Evolutionary conservation across 225 moss, liverwort and hornwort genomes (phyloP).

Genomic region (Asterella californica): DNA sequence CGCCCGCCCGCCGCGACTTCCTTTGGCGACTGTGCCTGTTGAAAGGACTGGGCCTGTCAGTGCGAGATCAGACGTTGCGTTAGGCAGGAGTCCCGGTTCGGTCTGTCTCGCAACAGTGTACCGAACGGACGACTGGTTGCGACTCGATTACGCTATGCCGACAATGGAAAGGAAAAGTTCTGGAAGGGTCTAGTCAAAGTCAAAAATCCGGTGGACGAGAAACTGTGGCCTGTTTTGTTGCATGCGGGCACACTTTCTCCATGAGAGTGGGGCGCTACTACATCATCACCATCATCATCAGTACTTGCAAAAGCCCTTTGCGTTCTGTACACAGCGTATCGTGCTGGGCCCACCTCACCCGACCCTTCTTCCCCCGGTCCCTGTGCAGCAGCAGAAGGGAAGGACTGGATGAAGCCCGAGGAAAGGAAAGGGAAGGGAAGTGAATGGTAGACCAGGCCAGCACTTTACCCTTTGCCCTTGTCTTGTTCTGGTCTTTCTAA

Average conservation of each 20-base stretch:
- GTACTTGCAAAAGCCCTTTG: neutral
- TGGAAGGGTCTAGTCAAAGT: neutral
- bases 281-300: neutral
- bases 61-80: neutral
- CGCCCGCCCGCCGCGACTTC: too few species aligned
- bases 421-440: neutral
- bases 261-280: neutral
- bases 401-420: neutral
- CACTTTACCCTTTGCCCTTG: neutral
- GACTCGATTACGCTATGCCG: neutral
- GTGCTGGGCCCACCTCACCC: neutral
- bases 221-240: neutral
- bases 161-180: neutral
- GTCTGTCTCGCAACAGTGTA: neutral
- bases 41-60: neutral
- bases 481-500: too few species aligned
- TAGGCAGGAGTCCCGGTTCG: neutral
- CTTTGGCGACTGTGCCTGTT: neutral
- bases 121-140: neutral
- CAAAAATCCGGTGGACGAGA: neutral
- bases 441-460: neutral
- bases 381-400: neutral
- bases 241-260: neutral
- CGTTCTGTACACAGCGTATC: neutral
- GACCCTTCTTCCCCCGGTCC: neutral